Evolutionary conservation across 208 protist genomes (phyloP).

Genomic region (Jaenimonas drosophilae): DNA sequence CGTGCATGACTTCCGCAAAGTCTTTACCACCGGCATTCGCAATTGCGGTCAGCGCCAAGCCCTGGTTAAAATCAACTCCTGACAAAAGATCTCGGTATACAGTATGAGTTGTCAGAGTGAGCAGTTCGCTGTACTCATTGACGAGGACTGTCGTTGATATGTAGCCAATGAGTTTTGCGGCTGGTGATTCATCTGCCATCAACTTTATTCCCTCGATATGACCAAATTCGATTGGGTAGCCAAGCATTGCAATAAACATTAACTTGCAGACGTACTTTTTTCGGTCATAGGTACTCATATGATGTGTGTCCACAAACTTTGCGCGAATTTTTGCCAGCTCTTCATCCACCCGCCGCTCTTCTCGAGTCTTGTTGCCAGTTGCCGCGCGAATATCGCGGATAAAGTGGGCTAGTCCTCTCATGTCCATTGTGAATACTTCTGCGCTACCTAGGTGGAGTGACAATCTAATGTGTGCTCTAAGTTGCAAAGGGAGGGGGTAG

Average conservation of each 20-base stretch:
- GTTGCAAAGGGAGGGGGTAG: too few species aligned
- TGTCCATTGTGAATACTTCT: conserved; percentile 96
- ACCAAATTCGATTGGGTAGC: conserved; percentile 99
- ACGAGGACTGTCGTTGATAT: conserved; percentile 93
- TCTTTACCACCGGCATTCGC: conserved; percentile 96
- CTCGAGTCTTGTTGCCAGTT: conserved; percentile 88
- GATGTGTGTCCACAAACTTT: conserved; percentile 89
- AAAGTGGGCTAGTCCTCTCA: conserved; percentile 95
- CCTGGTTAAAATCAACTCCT: conserved; percentile 85
- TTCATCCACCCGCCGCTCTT: conserved; percentile 94
- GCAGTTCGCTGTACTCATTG: conserved; percentile 95
- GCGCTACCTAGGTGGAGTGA: too few species aligned
- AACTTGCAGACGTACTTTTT: conserved; percentile 99
- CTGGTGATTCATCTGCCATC: conserved; percentile 90
- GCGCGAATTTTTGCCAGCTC: conserved; percentile 98
- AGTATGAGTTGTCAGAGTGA: conserved; percentile 97
- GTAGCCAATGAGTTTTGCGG: conserved; percentile 98
- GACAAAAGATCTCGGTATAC: conserved; percentile 94
- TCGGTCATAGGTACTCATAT: conserved; percentile 92
- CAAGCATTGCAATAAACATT: conserved; percentile 99
- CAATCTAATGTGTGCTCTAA: too few species aligned
- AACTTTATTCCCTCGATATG: conserved; percentile 98
- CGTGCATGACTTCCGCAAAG: conserved; percentile 96
- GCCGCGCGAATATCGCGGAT: conserved; percentile 93
- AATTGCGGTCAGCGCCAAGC: conserved; percentile 95